phyloP scores from a whole-genome alignment of 2,329 filamentous ascomycete species.

The Diaporthe longicolla region DNA sequence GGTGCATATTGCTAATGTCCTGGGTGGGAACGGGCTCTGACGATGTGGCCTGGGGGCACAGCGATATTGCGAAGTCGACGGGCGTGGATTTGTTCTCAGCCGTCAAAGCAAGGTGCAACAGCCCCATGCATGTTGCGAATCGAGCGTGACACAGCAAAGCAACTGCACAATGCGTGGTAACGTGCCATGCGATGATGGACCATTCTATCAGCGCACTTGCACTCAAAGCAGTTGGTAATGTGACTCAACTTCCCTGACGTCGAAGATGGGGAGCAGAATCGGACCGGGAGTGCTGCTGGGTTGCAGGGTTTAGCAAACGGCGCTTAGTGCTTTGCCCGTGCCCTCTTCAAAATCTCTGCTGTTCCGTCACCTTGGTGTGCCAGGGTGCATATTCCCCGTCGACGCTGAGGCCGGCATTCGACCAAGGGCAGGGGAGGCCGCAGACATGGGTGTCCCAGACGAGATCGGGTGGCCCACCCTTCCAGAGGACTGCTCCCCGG shows the following conservation, averaged over 20 bases:
- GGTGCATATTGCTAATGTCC: background rate
- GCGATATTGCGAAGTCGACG: background rate
- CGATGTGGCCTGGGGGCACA: constrained; percentile 15
- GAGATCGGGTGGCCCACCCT: constrained; percentile 38
- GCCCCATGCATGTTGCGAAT: constrained; percentile 5
- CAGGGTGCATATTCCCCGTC: constrained; percentile 33
- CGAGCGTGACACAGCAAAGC: background rate
- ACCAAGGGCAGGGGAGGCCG: constrained; percentile 28
- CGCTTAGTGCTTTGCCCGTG: constrained; percentile 37
- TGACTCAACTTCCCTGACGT: constrained; percentile 32
- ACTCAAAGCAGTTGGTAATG: constrained; percentile 31
- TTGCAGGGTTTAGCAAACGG: constrained; percentile 37
- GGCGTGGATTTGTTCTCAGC: background rate
- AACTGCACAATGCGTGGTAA: constrained; percentile 35
- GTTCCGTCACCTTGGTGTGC: constrained; percentile 31
- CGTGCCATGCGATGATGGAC: constrained; percentile 36
- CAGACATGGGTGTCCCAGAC: constrained; percentile 40
- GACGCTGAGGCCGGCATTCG: constrained; percentile 35
- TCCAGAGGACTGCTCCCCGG: constrained; percentile 12
- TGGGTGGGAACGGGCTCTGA: background rate
- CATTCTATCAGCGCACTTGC: constrained; percentile 34
- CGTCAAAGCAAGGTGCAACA: constrained; percentile 7
- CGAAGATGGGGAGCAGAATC: constrained; percentile 31
- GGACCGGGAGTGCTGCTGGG: constrained; percentile 34
- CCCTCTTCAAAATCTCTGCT: constrained; percentile 32